phyloP scores from a whole-genome alignment of 164 flowering plant species.

The Umbilicus rupestris region DNA sequence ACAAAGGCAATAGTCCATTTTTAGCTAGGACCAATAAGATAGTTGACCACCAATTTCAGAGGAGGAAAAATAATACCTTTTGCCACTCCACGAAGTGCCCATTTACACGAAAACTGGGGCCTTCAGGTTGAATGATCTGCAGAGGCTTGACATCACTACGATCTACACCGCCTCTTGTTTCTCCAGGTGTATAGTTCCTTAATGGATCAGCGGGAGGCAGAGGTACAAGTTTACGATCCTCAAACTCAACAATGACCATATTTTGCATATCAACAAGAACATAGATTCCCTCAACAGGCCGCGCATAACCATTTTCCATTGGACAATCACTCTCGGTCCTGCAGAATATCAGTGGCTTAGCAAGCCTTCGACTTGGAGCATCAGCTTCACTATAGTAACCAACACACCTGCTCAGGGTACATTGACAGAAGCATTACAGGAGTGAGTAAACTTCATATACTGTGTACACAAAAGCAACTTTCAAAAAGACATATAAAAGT shows the following conservation, averaged over 20 bases:
- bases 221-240: constrained; percentile 85
- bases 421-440: not conserved
- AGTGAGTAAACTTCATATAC: not conserved
- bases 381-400: constrained; percentile 82
- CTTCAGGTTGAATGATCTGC: constrained; percentile 83
- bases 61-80: constrained; percentile 36
- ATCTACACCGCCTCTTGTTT: constrained; percentile 85
- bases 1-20: constrained; percentile 8
- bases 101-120: constrained; percentile 82
- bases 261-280: constrained; percentile 86
- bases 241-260: constrained; percentile 78
- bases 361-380: constrained; percentile 79
- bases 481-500: not conserved
- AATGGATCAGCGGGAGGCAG: constrained; percentile 90
- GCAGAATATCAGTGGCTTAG: constrained; percentile 89
- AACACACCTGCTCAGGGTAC: constrained; percentile 52
- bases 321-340: constrained; percentile 95
- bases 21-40: not conserved
- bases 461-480: not conserved
- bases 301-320: constrained; percentile 94
- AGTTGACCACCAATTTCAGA: not conserved
- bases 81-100: constrained; percentile 86
- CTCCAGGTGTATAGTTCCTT: constrained; percentile 80
- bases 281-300: constrained; percentile 87
- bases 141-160: constrained; percentile 88